A percentile compares a stretch with the other conserved stretches of the same genome.
phyloP scores from a whole-genome alignment of 2,329 filamentous ascomycete genomes.

The Penicillium occitanis region DNA sequence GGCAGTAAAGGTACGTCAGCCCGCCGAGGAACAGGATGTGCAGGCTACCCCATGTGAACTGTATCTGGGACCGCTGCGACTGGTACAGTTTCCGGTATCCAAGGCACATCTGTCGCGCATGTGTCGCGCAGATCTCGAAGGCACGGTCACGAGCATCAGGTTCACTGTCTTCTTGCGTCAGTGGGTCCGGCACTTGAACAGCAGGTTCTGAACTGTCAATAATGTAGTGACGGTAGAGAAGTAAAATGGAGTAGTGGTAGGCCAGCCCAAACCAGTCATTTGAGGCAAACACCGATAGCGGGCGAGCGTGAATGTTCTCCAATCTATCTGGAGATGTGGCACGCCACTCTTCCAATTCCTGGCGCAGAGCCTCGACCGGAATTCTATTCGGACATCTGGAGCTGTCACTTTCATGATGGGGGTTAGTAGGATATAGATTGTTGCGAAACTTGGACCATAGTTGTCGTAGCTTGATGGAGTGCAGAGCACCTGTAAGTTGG shows the following conservation, averaged over 20 bases:
- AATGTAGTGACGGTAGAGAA: constrained; percentile 35
- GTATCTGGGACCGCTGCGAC: constrained; percentile 24
- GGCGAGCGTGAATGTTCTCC: constrained; percentile 26
- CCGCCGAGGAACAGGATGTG: constrained; percentile 28
- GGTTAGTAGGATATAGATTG: constrained; percentile 25
- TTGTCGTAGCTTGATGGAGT: constrained; percentile 28
- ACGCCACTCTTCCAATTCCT: constrained; percentile 30
- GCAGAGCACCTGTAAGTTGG: constrained; percentile 29
- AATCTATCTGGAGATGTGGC: constrained; percentile 24
- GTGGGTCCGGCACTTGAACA: background rate
- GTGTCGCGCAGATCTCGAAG: constrained; percentile 16
- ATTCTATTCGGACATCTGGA: background rate
- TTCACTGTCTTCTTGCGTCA: background rate
- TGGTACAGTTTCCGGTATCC: constrained; percentile 39
- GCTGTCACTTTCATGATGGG: constrained; percentile 22
- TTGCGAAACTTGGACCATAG: constrained; percentile 28
- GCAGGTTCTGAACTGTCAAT: constrained; percentile 10
- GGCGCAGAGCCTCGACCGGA: constrained; percentile 24
- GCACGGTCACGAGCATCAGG: constrained; percentile 15
- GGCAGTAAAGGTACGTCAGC: constrained; percentile 33
- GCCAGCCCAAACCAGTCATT: constrained; percentile 42
- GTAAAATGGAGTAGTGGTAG: constrained; percentile 42
- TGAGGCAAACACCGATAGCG: constrained; percentile 33
- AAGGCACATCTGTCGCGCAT: constrained; percentile 33
- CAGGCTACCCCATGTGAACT: constrained; percentile 32